A percentile compares a stretch with the other conserved stretches of the same genome.
These are phyloP conservation scores for Volvox carteri DNA, from an alignment of 163 green algal genomes.

Conservation along the genomic window DNA sequence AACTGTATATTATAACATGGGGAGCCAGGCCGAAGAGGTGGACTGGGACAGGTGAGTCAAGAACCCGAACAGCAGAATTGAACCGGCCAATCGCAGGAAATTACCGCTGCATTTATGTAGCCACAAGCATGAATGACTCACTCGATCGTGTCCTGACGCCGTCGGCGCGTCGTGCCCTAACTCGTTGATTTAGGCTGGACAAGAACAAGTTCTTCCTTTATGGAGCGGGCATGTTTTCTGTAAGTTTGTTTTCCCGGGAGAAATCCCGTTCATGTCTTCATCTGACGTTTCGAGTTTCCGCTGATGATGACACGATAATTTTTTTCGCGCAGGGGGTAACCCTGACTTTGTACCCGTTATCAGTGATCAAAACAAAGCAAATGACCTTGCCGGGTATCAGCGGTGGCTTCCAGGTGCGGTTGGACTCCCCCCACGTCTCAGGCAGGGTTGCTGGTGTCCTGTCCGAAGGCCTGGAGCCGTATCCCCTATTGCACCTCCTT, in stretches of 20 bases:
- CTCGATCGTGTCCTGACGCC: neutral
- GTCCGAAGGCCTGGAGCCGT: neutral
- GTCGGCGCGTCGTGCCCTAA: neutral
- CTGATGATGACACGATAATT: neutral
- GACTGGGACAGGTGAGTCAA: conserved; percentile 55
- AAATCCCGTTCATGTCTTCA: neutral
- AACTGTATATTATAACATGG: conserved; percentile 6
- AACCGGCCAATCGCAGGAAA: neutral
- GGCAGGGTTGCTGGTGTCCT: no score
- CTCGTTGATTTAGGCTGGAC: conserved; percentile 73
- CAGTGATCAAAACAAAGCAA: conserved; percentile 95
- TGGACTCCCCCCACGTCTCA: neutral
- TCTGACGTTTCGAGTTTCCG: neutral
- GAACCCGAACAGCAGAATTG: neutral
- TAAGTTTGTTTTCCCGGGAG: conserved; percentile 54
- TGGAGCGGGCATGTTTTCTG: conserved; percentile 83
- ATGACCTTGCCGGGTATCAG: conserved; percentile 75
- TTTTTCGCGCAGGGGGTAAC: conserved; percentile 80
- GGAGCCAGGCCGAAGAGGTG: conserved; percentile 32
- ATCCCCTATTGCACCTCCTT: neutral
- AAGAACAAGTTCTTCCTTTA: conserved; percentile 86
- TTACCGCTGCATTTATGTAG: no score
- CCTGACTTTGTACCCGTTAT: conserved; percentile 88
- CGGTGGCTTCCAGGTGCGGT: conserved; percentile 56
- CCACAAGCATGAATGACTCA: no score